Evolutionary conservation across 73 alveolate species (phyloP).

Genomic region (Paramecium primaurelia): DNA sequence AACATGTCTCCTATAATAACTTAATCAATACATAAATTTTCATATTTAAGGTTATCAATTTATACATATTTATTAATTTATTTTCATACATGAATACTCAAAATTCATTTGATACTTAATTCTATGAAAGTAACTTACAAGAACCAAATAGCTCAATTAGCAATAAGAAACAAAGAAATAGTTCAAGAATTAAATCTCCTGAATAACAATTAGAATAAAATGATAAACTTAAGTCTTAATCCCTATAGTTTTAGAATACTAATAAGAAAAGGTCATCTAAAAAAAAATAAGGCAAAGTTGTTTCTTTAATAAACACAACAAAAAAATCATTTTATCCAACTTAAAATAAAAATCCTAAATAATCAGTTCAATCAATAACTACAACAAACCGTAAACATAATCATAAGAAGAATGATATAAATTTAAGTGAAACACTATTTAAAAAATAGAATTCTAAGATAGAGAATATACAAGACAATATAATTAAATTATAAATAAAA

Average conservation of each 20-base stretch:
- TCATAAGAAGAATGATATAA: not conserved
- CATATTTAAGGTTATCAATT: not conserved
- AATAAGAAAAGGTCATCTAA: not conserved
- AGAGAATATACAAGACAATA: not conserved
- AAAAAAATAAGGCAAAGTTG: not conserved
- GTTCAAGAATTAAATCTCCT: not conserved
- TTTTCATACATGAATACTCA: not conserved
- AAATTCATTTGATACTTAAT: not conserved
- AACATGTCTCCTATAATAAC: not conserved
- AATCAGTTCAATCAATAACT: not conserved
- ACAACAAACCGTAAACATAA: not conserved
- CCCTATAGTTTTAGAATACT: not conserved
- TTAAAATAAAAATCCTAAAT: not conserved
- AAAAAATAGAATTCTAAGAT: not conserved
- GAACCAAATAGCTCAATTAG: not conserved
- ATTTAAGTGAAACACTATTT: not conserved
- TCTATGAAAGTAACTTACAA: not conserved
- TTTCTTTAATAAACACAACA: not conserved
- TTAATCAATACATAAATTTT: not conserved
- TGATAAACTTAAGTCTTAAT: not conserved
- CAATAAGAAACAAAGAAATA: not conserved
- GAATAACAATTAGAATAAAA: not conserved
- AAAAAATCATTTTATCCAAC: not conserved
- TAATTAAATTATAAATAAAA: not conserved
- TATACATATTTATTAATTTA: not conserved